Evolutionary conservation across 352 stramenopile genomes (phyloP).

Genomic region (Chrysophaeum taylorii): DNA sequence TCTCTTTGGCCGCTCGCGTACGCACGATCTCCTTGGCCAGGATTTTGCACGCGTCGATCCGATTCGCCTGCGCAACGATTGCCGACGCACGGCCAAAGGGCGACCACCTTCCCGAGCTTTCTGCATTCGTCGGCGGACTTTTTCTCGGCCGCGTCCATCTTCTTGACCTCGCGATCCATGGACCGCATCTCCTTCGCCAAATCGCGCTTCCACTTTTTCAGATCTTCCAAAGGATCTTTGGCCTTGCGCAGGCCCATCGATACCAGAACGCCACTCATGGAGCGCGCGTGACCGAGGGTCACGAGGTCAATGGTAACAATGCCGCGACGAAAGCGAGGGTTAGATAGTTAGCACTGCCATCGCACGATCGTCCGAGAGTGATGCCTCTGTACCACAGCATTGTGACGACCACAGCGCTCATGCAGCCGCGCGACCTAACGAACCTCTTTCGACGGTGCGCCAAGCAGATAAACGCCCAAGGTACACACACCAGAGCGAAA

Average conservation of each 20-base stretch:
- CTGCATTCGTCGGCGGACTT: constrained; percentile 36
- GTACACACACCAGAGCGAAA: too few species aligned
- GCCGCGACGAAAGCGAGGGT: not conserved
- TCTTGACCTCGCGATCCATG: constrained; percentile 6
- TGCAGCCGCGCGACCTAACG: not conserved
- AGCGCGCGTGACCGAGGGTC: too few species aligned
- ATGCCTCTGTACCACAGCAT: constrained; percentile 1
- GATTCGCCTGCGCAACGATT: not conserved
- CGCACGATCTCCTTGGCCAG: constrained; percentile 35
- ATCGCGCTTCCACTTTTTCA: constrained; percentile 13
- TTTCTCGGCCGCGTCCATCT: constrained; percentile 30
- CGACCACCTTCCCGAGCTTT: constrained; percentile 29
- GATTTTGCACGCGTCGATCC: constrained; percentile 18
- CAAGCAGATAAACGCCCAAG: not conserved
- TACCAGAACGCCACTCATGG: not conserved
- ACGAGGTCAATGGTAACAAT: not conserved
- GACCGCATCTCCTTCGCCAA: not conserved
- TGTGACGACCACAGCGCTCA: not conserved
- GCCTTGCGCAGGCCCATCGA: not conserved
- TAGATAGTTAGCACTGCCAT: not conserved
- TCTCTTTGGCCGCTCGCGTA: constrained; percentile 29
- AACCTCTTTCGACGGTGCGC: not conserved
- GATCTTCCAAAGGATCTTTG: not conserved
- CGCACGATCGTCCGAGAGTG: too few species aligned
- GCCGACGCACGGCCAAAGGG: constrained; percentile 15